A percentile compares a stretch with the other conserved stretches of the same genome.
Conservation (phyloP, 2,329 filamentous ascomycete species). For the Didymella arachidicola region DNA sequence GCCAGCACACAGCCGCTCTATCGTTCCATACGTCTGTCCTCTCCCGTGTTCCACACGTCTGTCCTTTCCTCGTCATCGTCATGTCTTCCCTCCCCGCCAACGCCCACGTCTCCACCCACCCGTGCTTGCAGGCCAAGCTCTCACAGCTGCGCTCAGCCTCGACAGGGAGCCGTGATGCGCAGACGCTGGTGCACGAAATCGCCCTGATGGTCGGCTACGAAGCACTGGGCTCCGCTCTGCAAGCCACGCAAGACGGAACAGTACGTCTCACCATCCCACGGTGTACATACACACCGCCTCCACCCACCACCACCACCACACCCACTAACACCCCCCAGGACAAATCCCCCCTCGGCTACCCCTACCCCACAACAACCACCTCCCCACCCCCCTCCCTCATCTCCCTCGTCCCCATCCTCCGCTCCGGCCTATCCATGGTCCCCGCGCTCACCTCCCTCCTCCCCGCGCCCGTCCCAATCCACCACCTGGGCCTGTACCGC, state of each 20-base stretch:
- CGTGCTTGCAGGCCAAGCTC: conserved; percentile 86
- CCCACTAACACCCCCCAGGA: conserved; percentile 60
- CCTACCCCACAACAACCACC: conserved; percentile 72
- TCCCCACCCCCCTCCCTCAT: conserved; percentile 71
- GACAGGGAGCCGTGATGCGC: conserved; percentile 77
- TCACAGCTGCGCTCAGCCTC: conserved; percentile 81
- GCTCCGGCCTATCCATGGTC: conserved; percentile 90
- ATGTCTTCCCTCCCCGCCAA: conserved; percentile 57
- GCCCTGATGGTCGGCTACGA: conserved; percentile 82
- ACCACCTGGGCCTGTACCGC: conserved; percentile 94
- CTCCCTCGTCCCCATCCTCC: conserved; percentile 89
- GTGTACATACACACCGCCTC: neutral
- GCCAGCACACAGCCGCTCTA: neutral
- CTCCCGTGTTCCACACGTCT: no score
- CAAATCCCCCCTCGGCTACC: conserved; percentile 77
- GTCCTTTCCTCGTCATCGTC: conserved; percentile 29
- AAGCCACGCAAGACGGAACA: conserved; percentile 65
- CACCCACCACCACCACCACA: no score
- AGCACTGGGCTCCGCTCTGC: conserved; percentile 72
- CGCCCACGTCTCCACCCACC: conserved; percentile 81
- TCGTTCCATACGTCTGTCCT: conserved; percentile 1
- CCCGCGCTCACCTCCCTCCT: conserved; percentile 86
- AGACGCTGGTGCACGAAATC: conserved; percentile 85
- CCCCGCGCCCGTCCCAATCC: conserved; percentile 78
- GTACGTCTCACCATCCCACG: conserved; percentile 57